Conservation (phyloP, 2,329 filamentous ascomycete species). For the Plectosphaerella sp. region DNA sequence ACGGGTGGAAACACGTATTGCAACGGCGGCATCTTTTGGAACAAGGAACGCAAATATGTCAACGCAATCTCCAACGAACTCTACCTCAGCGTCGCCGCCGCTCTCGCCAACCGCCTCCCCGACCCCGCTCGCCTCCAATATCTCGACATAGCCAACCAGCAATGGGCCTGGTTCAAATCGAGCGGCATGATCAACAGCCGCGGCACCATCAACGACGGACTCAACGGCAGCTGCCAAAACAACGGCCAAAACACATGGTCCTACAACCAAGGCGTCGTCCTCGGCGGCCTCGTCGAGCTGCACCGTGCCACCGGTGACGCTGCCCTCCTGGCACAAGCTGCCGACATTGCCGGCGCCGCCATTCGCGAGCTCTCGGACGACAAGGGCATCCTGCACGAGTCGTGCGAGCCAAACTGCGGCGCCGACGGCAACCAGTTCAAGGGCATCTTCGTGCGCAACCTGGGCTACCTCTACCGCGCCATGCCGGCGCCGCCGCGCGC, state of each 20-base stretch:
- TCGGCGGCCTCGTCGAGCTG: slow-evolving; percentile 51
- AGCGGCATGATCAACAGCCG: slow-evolving; percentile 48
- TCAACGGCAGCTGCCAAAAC: slow-evolving; percentile 43
- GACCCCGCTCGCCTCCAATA: slow-evolving; percentile 29
- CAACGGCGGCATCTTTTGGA: slow-evolving; percentile 53
- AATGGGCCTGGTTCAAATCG: slow-evolving; percentile 49
- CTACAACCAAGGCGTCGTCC: slow-evolving; percentile 56
- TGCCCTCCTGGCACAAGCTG: slow-evolving; percentile 35
- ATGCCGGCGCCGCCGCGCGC: slow-evolving; percentile 34
- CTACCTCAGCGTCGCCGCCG: slow-evolving; percentile 47
- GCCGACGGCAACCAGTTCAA: slow-evolving; percentile 63
- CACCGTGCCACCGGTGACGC: slow-evolving; percentile 36
- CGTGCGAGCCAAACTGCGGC: slow-evolving; percentile 41
- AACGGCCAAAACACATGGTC: slow-evolving; percentile 45
- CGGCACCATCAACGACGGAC: slow-evolving; percentile 49
- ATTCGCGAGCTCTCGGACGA: slow-evolving; percentile 38
- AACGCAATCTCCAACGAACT: slow-evolving; percentile 56
- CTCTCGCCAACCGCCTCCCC: slow-evolving; percentile 45
- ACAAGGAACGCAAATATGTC: slow-evolving; percentile 45
- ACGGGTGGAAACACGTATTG: slow-evolving; percentile 42
- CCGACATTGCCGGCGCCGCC: slow-evolving; percentile 46
- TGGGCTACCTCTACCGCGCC: slow-evolving; percentile 51
- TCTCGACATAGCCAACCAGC: slow-evolving; percentile 41
- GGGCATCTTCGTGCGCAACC: slow-evolving; percentile 63
- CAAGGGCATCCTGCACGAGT: slow-evolving; percentile 44